Conservation (phyloP, 257 asterid genomes). For the Nicotiana paniculata region DNA sequence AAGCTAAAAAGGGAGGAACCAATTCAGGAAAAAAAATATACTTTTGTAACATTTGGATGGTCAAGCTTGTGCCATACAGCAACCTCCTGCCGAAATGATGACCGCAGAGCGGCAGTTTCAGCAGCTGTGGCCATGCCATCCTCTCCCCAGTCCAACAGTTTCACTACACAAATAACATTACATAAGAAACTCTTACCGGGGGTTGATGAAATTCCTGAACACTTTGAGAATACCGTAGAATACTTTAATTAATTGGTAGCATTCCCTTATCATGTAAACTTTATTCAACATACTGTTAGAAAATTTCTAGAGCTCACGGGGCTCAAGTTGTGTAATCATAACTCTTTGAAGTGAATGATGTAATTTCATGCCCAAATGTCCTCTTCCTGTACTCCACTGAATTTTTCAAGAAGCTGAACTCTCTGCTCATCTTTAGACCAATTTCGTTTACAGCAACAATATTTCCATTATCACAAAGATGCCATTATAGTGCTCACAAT, state of each 20-base stretch:
- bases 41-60: constrained; percentile 64
- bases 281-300: background rate
- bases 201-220: too few relatives aligned
- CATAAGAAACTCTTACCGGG: background rate
- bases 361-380: background rate
- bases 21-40: constrained; percentile 5
- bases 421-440: background rate
- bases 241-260: background rate
- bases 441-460: background rate
- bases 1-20: background rate
- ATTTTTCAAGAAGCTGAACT: background rate
- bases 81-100: constrained; percentile 71
- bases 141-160: constrained; percentile 88
- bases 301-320: background rate
- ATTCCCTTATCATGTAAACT: background rate
- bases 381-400: background rate
- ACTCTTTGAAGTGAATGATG: background rate
- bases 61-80: constrained; percentile 86
- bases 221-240: background rate
- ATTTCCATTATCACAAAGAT: background rate
- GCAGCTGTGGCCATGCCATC: constrained; percentile 73
- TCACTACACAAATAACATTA: constrained; percentile 34
- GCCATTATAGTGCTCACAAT: background rate
- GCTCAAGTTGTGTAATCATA: background rate
- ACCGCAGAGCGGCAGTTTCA: constrained; percentile 70